Conservation (phyloP, 805 yeast genomes). For the Yarrowia sp. region DNA sequence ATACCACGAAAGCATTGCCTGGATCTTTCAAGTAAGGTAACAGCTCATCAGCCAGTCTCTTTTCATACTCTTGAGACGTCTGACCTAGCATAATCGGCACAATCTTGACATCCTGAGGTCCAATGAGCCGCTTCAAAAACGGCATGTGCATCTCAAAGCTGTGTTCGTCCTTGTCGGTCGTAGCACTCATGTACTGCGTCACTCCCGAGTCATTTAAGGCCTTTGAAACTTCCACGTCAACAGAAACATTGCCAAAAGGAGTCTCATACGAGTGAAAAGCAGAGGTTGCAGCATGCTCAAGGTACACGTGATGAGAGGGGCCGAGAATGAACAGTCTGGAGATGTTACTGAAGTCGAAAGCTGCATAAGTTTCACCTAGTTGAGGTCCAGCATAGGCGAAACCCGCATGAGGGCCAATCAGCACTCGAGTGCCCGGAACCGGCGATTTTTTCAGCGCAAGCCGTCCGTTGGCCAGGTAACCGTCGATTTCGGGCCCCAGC, state of each 20-base stretch:
- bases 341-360: conserved; percentile 58
- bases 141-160: conserved; percentile 95
- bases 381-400: conserved; percentile 76
- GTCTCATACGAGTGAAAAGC: conserved; percentile 62
- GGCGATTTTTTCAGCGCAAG: conserved; percentile 32
- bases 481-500: conserved; percentile 53
- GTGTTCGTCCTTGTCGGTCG: conserved; percentile 80
- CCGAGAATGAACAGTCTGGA: conserved; percentile 78
- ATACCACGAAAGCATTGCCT: conserved; percentile 67
- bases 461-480: conserved; percentile 43
- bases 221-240: conserved; percentile 50
- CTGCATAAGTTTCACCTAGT: conserved; percentile 71
- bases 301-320: conserved; percentile 89
- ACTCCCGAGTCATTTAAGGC: conserved; percentile 40
- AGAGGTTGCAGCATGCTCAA: conserved; percentile 57
- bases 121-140: conserved; percentile 48
- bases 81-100: conserved; percentile 82
- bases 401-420: conserved; percentile 85
- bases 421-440: conserved; percentile 48
- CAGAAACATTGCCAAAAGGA: conserved; percentile 73
- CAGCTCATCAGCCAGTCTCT: conserved; percentile 49
- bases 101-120: conserved; percentile 39
- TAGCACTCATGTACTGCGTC: conserved; percentile 56
- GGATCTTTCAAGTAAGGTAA: conserved; percentile 54
- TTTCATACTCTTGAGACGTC: conserved; percentile 47